These are phyloP conservation scores for Lepidopterella palustris DNA, from an alignment of 495 filamentous ascomycete species.

Conservation along the genomic window DNA sequence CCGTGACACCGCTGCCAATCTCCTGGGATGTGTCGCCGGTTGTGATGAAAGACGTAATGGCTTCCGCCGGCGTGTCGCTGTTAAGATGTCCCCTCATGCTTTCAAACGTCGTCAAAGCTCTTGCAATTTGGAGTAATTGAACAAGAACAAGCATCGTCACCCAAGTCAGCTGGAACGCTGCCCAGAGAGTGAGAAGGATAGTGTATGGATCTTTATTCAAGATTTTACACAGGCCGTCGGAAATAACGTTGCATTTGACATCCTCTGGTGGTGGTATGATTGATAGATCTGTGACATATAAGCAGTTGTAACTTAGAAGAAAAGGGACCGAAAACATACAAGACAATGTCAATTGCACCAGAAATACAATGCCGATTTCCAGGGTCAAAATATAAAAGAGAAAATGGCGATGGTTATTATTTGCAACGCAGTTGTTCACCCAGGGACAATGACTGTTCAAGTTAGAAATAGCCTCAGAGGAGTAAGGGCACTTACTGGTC, in stretches of 20 bases:
- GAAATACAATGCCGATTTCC: constrained; percentile 64
- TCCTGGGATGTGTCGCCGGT: constrained; percentile 62
- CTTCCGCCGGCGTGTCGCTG: constrained; percentile 47
- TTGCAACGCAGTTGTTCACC: constrained; percentile 92
- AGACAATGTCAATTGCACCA: constrained; percentile 36
- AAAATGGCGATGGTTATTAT: constrained; percentile 94
- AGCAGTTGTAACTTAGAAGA: constrained; percentile 11
- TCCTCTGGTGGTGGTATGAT: constrained; percentile 41
- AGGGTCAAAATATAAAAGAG: constrained; percentile 77
- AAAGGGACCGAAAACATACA: constrained; percentile 44
- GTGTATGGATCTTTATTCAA: constrained; percentile 79
- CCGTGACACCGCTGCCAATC: constrained; percentile 34
- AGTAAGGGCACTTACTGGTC: constrained; percentile 67
- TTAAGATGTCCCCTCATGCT: constrained; percentile 74
- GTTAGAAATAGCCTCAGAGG: constrained; percentile 38
- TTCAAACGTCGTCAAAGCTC: constrained; percentile 91
- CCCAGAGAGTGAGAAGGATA: constrained; percentile 70
- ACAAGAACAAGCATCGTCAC: constrained; percentile 91
- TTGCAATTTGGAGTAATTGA: constrained; percentile 82
- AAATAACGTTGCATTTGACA: constrained; percentile 68
- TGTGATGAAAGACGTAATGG: constrained; percentile 70
- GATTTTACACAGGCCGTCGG: constrained; percentile 62
- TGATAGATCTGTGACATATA: constrained; percentile 39
- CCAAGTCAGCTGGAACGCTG: constrained; percentile 78
- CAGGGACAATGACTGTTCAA: constrained; percentile 84